Base-by-base conservation (phyloP, 139 green algal genomes). In the Chlamydomonas eustigma region DNA sequence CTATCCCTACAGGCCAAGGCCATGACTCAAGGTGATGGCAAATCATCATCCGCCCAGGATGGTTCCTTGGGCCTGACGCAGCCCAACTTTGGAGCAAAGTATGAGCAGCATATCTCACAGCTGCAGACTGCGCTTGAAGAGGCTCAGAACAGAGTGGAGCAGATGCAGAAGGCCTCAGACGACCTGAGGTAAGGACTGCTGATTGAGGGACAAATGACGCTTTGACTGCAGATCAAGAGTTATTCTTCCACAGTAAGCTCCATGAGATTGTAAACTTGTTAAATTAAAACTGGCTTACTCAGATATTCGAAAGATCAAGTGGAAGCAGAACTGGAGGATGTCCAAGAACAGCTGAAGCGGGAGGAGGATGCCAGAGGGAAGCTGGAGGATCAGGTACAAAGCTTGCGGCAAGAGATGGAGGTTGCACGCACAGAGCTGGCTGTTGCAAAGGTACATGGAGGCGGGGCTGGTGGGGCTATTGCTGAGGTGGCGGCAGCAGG, bases 101-200 rank as follows among this genome's bases (percentile, higher is more conserved):
- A 96, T 64, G 90, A 97, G 82, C 80, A 88, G 66, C 93, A 96
- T 69, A 74, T 97, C 36, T 78, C 75, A 32, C 83, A 93, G 77
- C 89, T 97, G 82, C 90, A 95, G 78, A 81, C 88, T 50, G 84
- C 90, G 76, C 82, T 98, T 64, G 88, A 93, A 70, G 87, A 92
- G 8, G 32, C 65, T 6, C 65, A 72, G 18, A 6, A 5, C 22
- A 33, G 65, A 38, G 5, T 72, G 3, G 33, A 72, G 18, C 65
- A 72, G 65, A 39, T 72, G 18, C 33, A 72, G 31, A 44, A 44
- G 31, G 32, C 8, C 5, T 30, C 34, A 6, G 65, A 72, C 33
- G 8, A 38, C 5, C 33, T 44, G 3, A 39, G 34, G 65, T 44
- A 34, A 6, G 33, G n/a, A n/a, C n/a, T n/a, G n/a, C n/a, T n/a